Evolutionary conservation across 345 rosid genomes (phyloP), one percentile per base, ranked within the genome.

Genomic region (Linum usitatissimum): DNA sequence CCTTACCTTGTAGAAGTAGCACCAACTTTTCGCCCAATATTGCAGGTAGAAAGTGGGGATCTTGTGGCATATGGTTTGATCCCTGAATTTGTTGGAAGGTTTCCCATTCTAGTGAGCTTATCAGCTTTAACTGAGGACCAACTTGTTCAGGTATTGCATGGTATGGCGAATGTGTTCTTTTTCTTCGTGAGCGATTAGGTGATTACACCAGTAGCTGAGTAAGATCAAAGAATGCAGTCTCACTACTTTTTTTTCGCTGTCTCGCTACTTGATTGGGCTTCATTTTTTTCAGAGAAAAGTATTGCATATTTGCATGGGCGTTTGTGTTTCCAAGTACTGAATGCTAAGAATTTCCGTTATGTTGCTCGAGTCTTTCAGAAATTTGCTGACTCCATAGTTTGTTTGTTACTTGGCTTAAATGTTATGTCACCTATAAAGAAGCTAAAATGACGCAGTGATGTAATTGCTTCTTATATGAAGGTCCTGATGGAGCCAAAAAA

Each of bases 401-500:
- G 13, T 6, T 1, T 15, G 57, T 17, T 54, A 9, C 18, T 21
- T 54, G 57, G 18, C 17, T 18, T 21, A 54, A n/a, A 54, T 21
- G 19, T 18, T 7, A 54, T n/a, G 9, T 54, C 57, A 3, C 15
- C 8, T 23, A 23, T 54, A 54, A 54, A 54, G 57, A n/a, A n/a
- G 23, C 19, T n/a, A 0, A 54, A 8, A 15, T 21, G 23, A n/a
- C 21, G 9, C 57, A n/a, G 9, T 6, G 23, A 4, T 54, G 19
- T 54, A 54, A n/a, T 17, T 54, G 57, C 15, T 21, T 54, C 23
- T 54, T 23, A 23, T 23, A 40, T 40, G 48, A 40, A 54, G 57
- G 57, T 54, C 21, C 57, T 54, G 18, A 54, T 54, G 19, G 57
- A 54, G 57, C 57, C 57, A 18, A 54, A 54, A 54, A 54, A 54